Evolutionary conservation across 2,329 filamentous ascomycete genomes (phyloP).

Genomic region (Hortaea sp.): DNA sequence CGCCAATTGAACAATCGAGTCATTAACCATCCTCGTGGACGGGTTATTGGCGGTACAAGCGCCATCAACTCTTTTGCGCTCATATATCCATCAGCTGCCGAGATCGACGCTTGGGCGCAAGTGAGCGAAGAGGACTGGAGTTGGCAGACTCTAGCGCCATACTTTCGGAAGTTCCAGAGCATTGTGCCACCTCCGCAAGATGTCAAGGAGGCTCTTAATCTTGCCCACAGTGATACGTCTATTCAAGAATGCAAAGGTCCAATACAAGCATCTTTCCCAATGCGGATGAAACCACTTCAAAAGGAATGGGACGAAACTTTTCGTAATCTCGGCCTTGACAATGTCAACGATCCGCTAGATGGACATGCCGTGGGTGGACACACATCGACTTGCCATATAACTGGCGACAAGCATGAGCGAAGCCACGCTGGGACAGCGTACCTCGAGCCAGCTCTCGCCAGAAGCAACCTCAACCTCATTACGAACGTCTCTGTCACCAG

Average conservation of each 20-base stretch:
- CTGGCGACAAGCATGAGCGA: constrained; percentile 6
- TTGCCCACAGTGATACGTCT: constrained; percentile 23
- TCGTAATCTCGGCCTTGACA: constrained; percentile 6
- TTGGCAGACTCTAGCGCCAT: constrained; percentile 22
- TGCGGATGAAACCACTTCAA: constrained; percentile 3
- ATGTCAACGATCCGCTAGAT: constrained; percentile 23
- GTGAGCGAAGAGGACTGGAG: constrained; percentile 30
- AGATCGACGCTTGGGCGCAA: constrained; percentile 26
- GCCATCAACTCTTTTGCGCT: constrained; percentile 27
- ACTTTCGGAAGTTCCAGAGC: constrained; percentile 11
- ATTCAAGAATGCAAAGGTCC: constrained; percentile 23
- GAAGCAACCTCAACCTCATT: constrained; percentile 10
- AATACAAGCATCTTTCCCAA: constrained; percentile 7
- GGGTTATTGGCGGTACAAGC: constrained; percentile 29
- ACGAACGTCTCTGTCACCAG: constrained; percentile 8
- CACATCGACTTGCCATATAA: constrained; percentile 4
- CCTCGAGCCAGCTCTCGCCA: constrained; percentile 7
- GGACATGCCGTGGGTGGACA: constrained; percentile 38
- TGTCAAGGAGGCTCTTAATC: constrained; percentile 2
- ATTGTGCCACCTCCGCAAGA: constrained; percentile 5
- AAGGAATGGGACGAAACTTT: constrained; percentile 11
- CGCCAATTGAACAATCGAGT: constrained; percentile 8
- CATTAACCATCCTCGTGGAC: constrained; percentile 24
- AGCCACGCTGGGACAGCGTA: constrained; percentile 16
- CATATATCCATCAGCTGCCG: constrained; percentile 13